Conservation (phyloP, 306 rosid species). For the Dalbergia cochinchinensis region DNA sequence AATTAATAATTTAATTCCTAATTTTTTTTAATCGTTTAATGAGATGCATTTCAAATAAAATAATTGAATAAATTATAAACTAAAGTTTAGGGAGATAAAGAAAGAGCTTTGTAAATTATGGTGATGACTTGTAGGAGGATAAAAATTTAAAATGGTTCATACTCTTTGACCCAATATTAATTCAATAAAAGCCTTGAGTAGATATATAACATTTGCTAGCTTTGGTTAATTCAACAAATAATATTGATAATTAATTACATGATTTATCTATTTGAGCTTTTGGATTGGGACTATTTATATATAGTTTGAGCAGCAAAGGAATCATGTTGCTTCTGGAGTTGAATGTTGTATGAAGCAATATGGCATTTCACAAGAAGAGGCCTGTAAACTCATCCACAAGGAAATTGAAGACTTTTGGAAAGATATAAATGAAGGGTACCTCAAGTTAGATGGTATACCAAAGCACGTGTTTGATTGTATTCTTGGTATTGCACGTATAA, state of each 20-base stretch:
- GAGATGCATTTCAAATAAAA: too few species aligned
- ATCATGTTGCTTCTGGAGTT: constrained; percentile 43
- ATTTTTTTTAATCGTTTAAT: too few species aligned
- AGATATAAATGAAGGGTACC: constrained; percentile 50
- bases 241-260: neutral
- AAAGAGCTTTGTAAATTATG: too few species aligned
- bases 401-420: constrained; percentile 41
- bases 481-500: constrained; percentile 42
- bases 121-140: too few species aligned
- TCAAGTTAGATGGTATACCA: constrained; percentile 32
- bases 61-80: too few species aligned
- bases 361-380: constrained; percentile 32
- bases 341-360: constrained; percentile 60
- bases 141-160: too few species aligned
- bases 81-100: too few species aligned
- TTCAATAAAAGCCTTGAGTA: neutral
- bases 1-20: too few species aligned
- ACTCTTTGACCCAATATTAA: neutral
- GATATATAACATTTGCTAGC: neutral
- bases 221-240: neutral
- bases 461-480: constrained; percentile 40
- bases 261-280: neutral
- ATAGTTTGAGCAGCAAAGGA: constrained; percentile 55
- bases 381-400: neutral
- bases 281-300: neutral